phyloP scores from a whole-genome alignment of 352 stramenopile species.

The Plasmopara viticola region DNA sequence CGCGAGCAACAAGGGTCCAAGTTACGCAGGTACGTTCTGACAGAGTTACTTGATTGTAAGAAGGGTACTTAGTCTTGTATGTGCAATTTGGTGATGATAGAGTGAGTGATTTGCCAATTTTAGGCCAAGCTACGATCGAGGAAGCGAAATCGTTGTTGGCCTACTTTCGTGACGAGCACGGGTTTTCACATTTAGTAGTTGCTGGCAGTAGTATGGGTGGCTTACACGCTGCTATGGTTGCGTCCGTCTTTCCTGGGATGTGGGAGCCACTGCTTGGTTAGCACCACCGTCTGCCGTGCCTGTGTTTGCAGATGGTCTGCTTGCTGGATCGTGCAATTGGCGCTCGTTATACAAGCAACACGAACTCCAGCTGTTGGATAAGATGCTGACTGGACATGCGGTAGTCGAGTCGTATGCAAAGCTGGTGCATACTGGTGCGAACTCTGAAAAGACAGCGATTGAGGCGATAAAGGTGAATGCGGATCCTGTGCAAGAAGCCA shows the following conservation, averaged over 20 bases:
- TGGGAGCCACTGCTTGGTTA: constrained; percentile 62
- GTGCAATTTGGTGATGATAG: constrained; percentile 11
- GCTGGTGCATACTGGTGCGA: not conserved
- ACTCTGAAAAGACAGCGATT: constrained; percentile 1
- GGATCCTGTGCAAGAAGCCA: constrained; percentile 58
- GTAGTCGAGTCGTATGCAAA: constrained; percentile 24
- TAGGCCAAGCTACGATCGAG: constrained; percentile 77
- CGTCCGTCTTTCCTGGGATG: constrained; percentile 64
- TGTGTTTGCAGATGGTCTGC: constrained; percentile 67
- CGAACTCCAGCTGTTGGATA: constrained; percentile 58
- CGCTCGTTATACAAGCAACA: constrained; percentile 60
- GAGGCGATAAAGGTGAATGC: constrained; percentile 7
- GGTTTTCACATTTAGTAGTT: constrained; percentile 58
- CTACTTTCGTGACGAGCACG: constrained; percentile 45
- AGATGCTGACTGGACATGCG: constrained; percentile 46
- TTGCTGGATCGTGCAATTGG: constrained; percentile 78
- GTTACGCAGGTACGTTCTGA: constrained; percentile 39
- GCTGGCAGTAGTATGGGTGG: constrained; percentile 74
- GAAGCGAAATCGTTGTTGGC: constrained; percentile 73
- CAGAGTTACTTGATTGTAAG: not conserved
- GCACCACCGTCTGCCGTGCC: constrained; percentile 61
- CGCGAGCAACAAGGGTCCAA: constrained; percentile 69
- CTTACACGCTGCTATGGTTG: constrained; percentile 70
- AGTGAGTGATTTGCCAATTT: constrained; percentile 65
- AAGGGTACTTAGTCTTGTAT: not conserved